Base-by-base conservation (phyloP, 2,329 filamentous ascomycete genomes). In the Paraphaeosphaeria minitans region DNA sequence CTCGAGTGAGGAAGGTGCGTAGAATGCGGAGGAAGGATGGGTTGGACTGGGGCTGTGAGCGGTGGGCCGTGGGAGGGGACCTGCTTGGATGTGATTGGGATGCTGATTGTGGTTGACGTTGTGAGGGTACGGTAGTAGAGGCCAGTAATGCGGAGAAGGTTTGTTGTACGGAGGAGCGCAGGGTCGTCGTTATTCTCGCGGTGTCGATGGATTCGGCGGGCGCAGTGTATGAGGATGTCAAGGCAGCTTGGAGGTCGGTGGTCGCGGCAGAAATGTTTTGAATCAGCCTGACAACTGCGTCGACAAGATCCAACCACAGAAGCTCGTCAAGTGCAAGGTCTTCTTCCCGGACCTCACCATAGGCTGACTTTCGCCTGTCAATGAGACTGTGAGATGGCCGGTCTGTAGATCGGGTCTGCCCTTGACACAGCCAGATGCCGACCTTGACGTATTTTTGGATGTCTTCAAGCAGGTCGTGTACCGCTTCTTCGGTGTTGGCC, bases 401-500 rank as follows among this genome's bases (percentile, higher is more conserved):
- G 76, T 81, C 54, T 73, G 68, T 65, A 0, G 84, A 85, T 69
- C 89, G 91, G 50, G 87, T 92, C 73, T 97, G 92, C 1, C 89
- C 87, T 76, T 96, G 92, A 68, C 95, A 98, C 13, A 99, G 82
- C 95, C 95, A 99, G 52, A 96, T 94, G 14, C 96, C 95, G 1
- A 99, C 92, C 63, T 93, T 89, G 1, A 89, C 87, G 77, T 97
- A 98, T 74, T 96, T 97, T 61, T 96, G 89, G 19, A 99, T 80
- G 0, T 89, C 88, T 57, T 87, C 85, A 4, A 97, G 82, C 1
- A 97, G 82, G 57, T 93, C 89, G 56, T 89, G 85, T 0, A 89
- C 86, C 0, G 90, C 85, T 62, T 89, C 86, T 59, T 87, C 85
- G 2, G 88, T 83, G 49, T 83, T 84, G 1, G 80, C 77, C 1